These are phyloP conservation scores for Alternaria arborescens DNA, from an alignment of 2,329 filamentous ascomycete genomes.

Conservation along the genomic window DNA sequence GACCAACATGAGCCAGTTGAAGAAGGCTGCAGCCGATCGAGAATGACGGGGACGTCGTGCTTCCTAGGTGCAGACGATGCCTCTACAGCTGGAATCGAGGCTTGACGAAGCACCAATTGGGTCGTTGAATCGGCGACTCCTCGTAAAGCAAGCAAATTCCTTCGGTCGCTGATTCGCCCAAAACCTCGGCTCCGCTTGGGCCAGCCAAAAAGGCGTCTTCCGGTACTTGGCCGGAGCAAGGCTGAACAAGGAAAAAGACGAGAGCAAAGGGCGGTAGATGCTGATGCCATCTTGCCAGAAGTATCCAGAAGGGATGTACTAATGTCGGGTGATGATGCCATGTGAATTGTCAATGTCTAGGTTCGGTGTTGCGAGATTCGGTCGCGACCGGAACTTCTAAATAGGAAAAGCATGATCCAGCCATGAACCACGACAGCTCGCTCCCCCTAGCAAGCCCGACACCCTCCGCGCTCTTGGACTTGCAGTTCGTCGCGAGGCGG, in stretches of 20 bases:
- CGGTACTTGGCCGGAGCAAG: constrained; percentile 39
- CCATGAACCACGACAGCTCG: constrained; percentile 29
- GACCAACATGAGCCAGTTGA: constrained; percentile 10
- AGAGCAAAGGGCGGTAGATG: constrained; percentile 17
- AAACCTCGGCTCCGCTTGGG: constrained; percentile 35
- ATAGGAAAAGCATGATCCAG: constrained; percentile 39
- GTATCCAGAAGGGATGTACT: constrained; percentile 12
- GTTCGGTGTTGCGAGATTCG: constrained; percentile 11
- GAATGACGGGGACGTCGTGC: constrained; percentile 16
- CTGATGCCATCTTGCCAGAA: constrained; percentile 26
- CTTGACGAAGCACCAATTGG: constrained; percentile 35
- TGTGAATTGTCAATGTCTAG: constrained; percentile 5
- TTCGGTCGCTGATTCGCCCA: constrained; percentile 38
- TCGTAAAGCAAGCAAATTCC: constrained; percentile 40
- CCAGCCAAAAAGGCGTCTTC: constrained; percentile 33
- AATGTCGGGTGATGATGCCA: constrained; percentile 19
- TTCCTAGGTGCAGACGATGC: constrained; percentile 23
- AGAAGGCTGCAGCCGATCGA: constrained; percentile 20
- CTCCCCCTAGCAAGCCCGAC: constrained; percentile 25
- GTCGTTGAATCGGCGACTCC: constrained; percentile 36
- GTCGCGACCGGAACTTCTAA: constrained; percentile 22
- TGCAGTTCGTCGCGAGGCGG: constrained; percentile 31
- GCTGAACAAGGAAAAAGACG: constrained; percentile 34
- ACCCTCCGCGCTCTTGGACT: constrained; percentile 32
- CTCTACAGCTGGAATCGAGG: constrained; percentile 26